A percentile compares a stretch with the other conserved stretches of the same genome.
phyloP scores from a whole-genome alignment of 345 rosid species.

The Turnera subulata region DNA sequence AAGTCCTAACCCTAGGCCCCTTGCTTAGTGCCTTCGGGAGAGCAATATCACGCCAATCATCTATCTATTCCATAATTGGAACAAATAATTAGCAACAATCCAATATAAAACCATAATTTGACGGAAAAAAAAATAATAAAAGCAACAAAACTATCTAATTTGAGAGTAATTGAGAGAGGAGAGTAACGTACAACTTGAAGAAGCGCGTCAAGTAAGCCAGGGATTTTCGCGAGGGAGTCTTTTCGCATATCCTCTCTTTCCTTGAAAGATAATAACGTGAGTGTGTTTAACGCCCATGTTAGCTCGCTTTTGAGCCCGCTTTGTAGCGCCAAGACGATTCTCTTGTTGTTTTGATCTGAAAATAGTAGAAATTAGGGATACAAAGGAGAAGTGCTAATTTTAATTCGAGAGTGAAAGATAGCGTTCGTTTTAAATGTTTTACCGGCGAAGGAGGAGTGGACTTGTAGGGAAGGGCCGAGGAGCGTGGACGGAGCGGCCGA shows the following conservation, averaged over 20 bases:
- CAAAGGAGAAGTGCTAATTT: neutral
- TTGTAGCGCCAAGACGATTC: slow-evolving; percentile 93
- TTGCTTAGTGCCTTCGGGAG: slow-evolving; percentile 62
- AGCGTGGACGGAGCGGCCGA: slow-evolving; percentile 60
- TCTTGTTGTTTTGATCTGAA: slow-evolving; percentile 80
- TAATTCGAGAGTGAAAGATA: neutral
- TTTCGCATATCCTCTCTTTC: slow-evolving; percentile 86
- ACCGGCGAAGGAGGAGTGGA: slow-evolving; percentile 89
- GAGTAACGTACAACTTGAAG: slow-evolving; percentile 69
- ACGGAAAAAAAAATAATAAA: too few species aligned
- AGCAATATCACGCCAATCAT: slow-evolving; percentile 90
- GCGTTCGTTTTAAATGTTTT: slow-evolving; percentile 15
- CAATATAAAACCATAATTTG: too few species aligned
- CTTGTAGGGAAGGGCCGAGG: slow-evolving; percentile 87
- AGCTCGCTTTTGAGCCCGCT: slow-evolving; percentile 96
- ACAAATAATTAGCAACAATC: neutral
- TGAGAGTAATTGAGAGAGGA: neutral
- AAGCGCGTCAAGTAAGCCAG: slow-evolving; percentile 95
- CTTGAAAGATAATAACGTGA: slow-evolving; percentile 89
- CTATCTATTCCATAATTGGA: slow-evolving; percentile 56
- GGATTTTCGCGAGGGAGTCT: slow-evolving; percentile 84
- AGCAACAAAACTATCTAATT: too few species aligned
- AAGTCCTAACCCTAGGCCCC: slow-evolving; percentile 54
- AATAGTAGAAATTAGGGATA: neutral
- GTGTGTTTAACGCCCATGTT: slow-evolving; percentile 90